Percentiles rank a stretch among this genome's conserved stretches.
Conservation (phyloP, 2,329 filamentous ascomycete genomes). For the Microdochium nivale region DNA sequence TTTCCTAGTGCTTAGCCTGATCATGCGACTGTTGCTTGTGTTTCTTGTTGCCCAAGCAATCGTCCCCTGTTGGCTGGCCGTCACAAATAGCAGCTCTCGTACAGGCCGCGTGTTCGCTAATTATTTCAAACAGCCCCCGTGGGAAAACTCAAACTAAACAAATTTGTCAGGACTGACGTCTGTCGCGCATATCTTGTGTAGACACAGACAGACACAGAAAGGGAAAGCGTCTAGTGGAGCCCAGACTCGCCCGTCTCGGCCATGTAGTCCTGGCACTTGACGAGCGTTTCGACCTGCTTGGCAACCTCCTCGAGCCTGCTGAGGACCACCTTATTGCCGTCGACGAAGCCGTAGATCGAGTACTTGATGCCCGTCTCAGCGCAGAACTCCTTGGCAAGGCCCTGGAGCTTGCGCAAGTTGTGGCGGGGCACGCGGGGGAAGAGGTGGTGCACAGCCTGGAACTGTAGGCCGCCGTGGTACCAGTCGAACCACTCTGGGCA, state of each 20-base stretch:
- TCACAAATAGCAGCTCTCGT: no score
- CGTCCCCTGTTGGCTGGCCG: no score
- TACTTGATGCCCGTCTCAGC: constrained; percentile 56
- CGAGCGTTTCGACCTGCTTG: constrained; percentile 50
- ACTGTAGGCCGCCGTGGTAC: constrained; percentile 64
- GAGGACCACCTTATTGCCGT: constrained; percentile 52
- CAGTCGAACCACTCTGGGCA: constrained; percentile 66
- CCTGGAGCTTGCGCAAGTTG: constrained; percentile 54
- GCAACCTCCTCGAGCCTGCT: constrained; percentile 41
- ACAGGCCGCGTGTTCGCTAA: no score
- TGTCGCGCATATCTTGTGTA: no score
- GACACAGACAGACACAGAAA: no score
- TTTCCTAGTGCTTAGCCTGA: no score
- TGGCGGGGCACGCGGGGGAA: constrained; percentile 62
- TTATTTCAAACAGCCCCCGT: no score
- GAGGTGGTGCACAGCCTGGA: constrained; percentile 63
- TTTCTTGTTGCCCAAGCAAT: no score
- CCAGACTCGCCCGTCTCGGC: constrained; percentile 36
- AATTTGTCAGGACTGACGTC: no score
- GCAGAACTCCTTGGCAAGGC: constrained; percentile 53
- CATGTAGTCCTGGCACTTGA: constrained; percentile 46
- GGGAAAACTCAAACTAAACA: no score
- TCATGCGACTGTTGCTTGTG: no score
- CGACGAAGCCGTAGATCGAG: constrained; percentile 49
- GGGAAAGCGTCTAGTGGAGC: constrained; percentile 2